These are phyloP conservation scores for Kokia cookei DNA, from an alignment of 441 rosid species.

Conservation along the genomic window DNA sequence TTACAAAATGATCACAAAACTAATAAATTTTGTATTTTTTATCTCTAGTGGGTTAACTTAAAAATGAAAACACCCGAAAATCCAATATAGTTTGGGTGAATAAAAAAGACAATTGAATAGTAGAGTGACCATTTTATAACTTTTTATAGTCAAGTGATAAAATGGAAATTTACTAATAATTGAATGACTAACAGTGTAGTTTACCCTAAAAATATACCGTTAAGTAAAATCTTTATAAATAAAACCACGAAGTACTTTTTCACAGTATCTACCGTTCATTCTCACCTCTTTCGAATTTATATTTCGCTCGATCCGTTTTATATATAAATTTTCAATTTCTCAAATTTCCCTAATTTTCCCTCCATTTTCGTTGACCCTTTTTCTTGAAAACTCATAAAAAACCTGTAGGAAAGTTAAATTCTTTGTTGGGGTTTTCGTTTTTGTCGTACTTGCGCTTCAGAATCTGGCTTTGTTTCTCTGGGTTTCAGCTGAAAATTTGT, in stretches of 20 bases:
- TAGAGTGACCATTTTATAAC: too few species aligned
- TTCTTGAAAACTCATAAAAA: not conserved
- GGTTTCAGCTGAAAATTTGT: not conserved
- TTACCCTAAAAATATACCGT: too few species aligned
- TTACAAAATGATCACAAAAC: too few species aligned
- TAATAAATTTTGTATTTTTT: too few species aligned
- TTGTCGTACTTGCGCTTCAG: not conserved
- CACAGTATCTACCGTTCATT: not conserved
- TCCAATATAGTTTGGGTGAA: too few species aligned
- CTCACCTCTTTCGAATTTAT: not conserved
- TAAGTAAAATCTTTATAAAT: conserved; percentile 11
- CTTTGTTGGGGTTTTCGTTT: not conserved
- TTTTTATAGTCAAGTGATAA: too few species aligned
- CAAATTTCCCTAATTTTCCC: not conserved
- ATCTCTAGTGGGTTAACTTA: too few species aligned
- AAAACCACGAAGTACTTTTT: not conserved
- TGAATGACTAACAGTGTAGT: too few species aligned
- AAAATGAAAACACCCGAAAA: too few species aligned
- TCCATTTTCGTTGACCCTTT: conserved; percentile 3
- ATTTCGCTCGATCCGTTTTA: not conserved
- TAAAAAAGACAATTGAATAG: too few species aligned
- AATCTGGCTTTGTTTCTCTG: not conserved
- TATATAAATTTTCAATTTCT: conserved; percentile 1
- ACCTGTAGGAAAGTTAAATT: not conserved
- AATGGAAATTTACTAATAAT: too few species aligned